Conservation (phyloP, 352 stramenopile species). For the Phytophthora vignae region DNA sequence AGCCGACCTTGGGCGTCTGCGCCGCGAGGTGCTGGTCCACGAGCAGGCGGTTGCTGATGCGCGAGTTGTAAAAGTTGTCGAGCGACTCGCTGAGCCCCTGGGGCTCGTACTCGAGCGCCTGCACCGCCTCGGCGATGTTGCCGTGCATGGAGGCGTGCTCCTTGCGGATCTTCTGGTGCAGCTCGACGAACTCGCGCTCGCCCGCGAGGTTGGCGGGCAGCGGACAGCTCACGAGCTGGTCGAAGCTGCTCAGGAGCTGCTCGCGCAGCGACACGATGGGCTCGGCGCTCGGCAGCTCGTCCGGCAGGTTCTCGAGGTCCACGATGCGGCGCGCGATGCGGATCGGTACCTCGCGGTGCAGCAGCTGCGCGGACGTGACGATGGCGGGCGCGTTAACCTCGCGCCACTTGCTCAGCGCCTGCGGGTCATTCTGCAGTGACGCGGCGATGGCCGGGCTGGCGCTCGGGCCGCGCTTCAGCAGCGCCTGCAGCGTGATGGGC, state of each 20-base stretch:
- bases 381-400: slow-evolving; percentile 74
- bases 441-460: slow-evolving; percentile 54
- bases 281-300: slow-evolving; percentile 63
- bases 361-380: slow-evolving; percentile 78
- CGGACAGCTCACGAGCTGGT: slow-evolving; percentile 70
- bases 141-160: slow-evolving; percentile 80
- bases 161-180: slow-evolving; percentile 64
- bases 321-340: slow-evolving; percentile 83
- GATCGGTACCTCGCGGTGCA: slow-evolving; percentile 85
- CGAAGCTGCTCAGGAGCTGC: slow-evolving; percentile 75
- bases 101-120: slow-evolving; percentile 63
- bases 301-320: slow-evolving; percentile 84
- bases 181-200: slow-evolving; percentile 66
- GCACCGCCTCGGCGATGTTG: slow-evolving; percentile 70
- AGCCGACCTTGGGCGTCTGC: slow-evolving; percentile 62
- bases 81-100: slow-evolving; percentile 68
- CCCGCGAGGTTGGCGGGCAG: slow-evolving; percentile 61
- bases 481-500: slow-evolving; percentile 80
- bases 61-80: slow-evolving; percentile 87
- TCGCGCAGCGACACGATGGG: slow-evolving; percentile 73
- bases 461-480: slow-evolving; percentile 72
- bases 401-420: slow-evolving; percentile 64
- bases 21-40: slow-evolving; percentile 82
- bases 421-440: slow-evolving; percentile 59
- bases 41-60: slow-evolving; percentile 86